Percentiles rank a stretch among this genome's conserved stretches.
phyloP scores from a whole-genome alignment of 176 grass and related monocot genomes.

The Oryza brachyantha region DNA sequence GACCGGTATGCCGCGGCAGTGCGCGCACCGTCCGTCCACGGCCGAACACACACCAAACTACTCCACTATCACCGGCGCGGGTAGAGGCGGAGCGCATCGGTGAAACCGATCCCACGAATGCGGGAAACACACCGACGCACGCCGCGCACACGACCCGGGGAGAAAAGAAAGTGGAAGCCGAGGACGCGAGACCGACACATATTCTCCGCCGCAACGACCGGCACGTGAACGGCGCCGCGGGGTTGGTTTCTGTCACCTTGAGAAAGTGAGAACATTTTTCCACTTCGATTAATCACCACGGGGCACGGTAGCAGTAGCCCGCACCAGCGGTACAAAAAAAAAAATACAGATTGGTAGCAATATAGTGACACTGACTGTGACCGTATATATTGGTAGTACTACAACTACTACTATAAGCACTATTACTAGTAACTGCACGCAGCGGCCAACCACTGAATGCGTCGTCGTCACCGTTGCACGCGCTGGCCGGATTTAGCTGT shows the following conservation, averaged over 20 bases:
- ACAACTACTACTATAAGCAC: conserved; percentile 1
- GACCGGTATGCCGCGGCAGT: neutral
- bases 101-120: neutral
- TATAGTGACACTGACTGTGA: conserved; percentile 10
- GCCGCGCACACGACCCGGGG: neutral
- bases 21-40: conserved; percentile 11
- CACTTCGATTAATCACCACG: neutral
- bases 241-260: neutral
- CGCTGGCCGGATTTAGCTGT: neutral
- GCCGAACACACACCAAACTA: neutral
- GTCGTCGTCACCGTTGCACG: neutral
- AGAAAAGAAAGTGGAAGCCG: neutral
- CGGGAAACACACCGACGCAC: conserved; percentile 15
- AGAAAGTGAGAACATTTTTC: neutral
- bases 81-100: neutral
- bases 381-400: neutral
- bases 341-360: neutral
- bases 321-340: too few relatives aligned
- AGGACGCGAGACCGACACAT: conserved; percentile 9
- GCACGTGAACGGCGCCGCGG: neutral
- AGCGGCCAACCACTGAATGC: neutral
- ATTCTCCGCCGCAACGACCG: conserved; percentile 33
- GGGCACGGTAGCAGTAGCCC: neutral
- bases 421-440: neutral
- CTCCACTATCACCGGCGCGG: neutral